These are phyloP conservation scores for Phaeotremella fagi DNA, from an alignment of 768 basidiomycete species.

Conservation along the genomic window DNA sequence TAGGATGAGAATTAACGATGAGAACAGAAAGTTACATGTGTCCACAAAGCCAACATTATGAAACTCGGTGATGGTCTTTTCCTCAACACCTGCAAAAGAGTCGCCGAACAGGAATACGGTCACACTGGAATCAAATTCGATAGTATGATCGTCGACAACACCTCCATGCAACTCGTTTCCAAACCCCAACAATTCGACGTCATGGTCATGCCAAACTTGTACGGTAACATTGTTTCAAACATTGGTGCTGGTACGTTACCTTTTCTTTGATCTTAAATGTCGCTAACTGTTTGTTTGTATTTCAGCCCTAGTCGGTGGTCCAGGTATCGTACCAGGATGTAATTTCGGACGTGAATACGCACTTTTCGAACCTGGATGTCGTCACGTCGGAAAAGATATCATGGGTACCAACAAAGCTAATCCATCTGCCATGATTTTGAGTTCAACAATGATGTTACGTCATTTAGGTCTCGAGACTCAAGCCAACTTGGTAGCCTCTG, in stretches of 20 bases:
- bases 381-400: slow-evolving; percentile 73
- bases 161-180: slow-evolving; percentile 98
- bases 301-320: slow-evolving; percentile 87
- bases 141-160: slow-evolving; percentile 99
- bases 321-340: slow-evolving; percentile 95
- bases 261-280: not conserved
- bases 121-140: slow-evolving; percentile 84
- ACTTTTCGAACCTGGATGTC: slow-evolving; percentile 96
- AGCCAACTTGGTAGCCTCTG: slow-evolving; percentile 86
- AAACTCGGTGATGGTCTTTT: slow-evolving; percentile 99
- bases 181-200: slow-evolving; percentile 95
- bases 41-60: slow-evolving; percentile 99
- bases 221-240: slow-evolving; percentile 96
- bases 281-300: not conserved
- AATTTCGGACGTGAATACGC: slow-evolving; percentile 98
- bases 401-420: slow-evolving; percentile 52
- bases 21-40: slow-evolving; percentile 91
- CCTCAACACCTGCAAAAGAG: slow-evolving; percentile 92
- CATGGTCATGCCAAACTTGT: slow-evolving; percentile 80
- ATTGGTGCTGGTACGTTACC: slow-evolving; percentile 63
- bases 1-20: not conserved
- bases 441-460: slow-evolving; percentile 50
- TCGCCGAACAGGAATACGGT: slow-evolving; percentile 89
- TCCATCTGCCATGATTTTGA: slow-evolving; percentile 51
- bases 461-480: slow-evolving; percentile 67